phyloP scores from a whole-genome alignment of 441 rosid genomes.

The Populus tomentosa region DNA sequence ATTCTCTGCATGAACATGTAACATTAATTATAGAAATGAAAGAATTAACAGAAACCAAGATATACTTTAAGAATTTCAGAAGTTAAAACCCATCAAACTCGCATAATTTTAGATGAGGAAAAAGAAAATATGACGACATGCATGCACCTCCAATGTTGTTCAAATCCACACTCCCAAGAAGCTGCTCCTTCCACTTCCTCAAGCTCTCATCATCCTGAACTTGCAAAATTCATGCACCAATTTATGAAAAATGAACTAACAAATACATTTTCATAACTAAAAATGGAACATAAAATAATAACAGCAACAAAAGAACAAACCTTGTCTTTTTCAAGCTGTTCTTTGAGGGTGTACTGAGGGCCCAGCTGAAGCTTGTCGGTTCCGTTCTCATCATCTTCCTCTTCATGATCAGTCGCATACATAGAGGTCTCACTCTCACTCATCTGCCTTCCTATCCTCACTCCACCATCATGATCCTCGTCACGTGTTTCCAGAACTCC shows the following conservation, averaged over 20 bases:
- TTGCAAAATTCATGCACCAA: neutral
- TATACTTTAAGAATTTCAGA: neutral
- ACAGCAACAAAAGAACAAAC: conserved; percentile 17
- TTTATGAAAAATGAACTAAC: neutral
- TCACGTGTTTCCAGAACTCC: conserved; percentile 17
- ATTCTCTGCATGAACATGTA: neutral
- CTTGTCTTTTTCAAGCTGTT: conserved; percentile 67
- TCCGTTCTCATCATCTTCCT: conserved; percentile 39
- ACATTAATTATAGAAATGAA: neutral
- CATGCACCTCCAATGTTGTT: conserved; percentile 60
- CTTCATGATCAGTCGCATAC: conserved; percentile 44
- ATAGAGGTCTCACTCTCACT: conserved; percentile 54
- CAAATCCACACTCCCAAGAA: conserved; percentile 72
- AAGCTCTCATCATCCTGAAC: conserved; percentile 80
- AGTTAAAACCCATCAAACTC: neutral
- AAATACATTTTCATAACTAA: neutral
- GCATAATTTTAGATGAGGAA: neutral
- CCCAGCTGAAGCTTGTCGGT: conserved; percentile 53
- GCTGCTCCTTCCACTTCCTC: conserved; percentile 91
- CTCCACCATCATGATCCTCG: conserved; percentile 23
- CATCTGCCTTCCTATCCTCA: conserved; percentile 32
- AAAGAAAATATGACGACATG: neutral
- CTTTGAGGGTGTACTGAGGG: conserved; percentile 71
- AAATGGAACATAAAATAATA: neutral
- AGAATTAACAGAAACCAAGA: neutral